Conservation (phyloP, 371 early-diverging fungal genomes). For the Vairimorpha ceranae region DNA sequence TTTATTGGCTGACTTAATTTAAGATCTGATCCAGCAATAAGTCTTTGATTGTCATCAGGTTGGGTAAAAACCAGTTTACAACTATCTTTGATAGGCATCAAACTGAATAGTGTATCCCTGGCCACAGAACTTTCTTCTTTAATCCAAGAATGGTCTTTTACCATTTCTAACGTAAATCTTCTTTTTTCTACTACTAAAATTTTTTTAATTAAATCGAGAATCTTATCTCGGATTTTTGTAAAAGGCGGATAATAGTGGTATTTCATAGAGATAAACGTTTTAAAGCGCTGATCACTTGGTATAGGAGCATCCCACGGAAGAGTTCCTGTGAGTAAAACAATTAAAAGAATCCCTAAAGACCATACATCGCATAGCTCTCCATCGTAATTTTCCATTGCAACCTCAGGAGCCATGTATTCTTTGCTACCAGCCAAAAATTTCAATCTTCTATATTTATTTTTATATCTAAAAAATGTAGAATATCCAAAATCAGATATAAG, state of each 20-base stretch:
- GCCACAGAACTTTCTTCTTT: conserved; percentile 23
- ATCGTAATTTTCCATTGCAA: conserved; percentile 65
- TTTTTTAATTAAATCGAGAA: conserved; percentile 66
- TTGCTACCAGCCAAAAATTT: conserved; percentile 66
- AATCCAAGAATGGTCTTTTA: conserved; percentile 46
- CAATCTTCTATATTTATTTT: conserved; percentile 62
- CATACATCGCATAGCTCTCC: conserved; percentile 67
- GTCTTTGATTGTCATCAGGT: conserved; percentile 26
- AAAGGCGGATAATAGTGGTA: conserved; percentile 50
- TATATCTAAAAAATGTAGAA: conserved; percentile 65
- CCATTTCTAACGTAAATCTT: conserved; percentile 65
- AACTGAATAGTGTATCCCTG: background rate
- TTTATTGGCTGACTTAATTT: conserved; percentile 52
- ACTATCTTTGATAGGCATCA: background rate
- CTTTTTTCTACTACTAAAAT: conserved; percentile 80
- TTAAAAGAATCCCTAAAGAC: conserved; percentile 67
- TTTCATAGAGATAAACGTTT: conserved; percentile 29
- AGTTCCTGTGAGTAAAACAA: conserved; percentile 65
- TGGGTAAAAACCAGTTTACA: conserved; percentile 33
- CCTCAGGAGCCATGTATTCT: conserved; percentile 69
- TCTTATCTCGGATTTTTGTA: conserved; percentile 28
- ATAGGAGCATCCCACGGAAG: conserved; percentile 69
- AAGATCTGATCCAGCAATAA: background rate
- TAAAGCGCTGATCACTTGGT: conserved; percentile 65
- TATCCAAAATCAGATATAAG: conserved; percentile 68